These are phyloP conservation scores for Xylaria sp. DNA, from an alignment of 2,329 filamentous ascomycete species.

Conservation along the genomic window DNA sequence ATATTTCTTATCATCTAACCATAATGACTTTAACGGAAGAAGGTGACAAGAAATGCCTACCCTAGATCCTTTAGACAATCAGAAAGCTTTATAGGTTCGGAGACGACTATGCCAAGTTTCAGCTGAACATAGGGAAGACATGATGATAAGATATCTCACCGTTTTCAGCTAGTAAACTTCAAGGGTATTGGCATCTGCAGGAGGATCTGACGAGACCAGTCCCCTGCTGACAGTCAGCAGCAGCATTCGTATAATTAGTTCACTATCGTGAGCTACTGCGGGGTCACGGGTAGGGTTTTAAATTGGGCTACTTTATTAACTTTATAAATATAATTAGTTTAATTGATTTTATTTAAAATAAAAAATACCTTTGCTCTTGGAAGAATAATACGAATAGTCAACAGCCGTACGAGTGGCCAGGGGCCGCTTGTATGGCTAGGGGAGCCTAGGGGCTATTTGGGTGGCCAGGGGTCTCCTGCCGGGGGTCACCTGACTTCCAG, in stretches of 20 bases:
- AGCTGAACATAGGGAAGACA: not conserved
- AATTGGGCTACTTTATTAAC: no score
- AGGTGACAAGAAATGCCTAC: not conserved
- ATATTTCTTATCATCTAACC: not conserved
- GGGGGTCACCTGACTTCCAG: no score
- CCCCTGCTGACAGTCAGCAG: not conserved
- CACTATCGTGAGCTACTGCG: not conserved
- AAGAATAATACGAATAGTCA: no score
- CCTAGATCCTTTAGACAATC: not conserved
- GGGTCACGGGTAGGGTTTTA: not conserved
- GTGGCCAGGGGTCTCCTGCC: no score
- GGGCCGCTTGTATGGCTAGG: no score
- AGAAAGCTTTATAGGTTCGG: not conserved
- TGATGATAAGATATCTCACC: not conserved
- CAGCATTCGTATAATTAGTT: not conserved
- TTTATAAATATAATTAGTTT: no score
- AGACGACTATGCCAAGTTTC: not conserved
- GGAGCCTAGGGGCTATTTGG: no score
- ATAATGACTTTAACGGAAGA: not conserved
- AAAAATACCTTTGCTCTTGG: no score
- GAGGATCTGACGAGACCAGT: not conserved
- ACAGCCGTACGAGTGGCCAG: no score
- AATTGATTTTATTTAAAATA: no score
- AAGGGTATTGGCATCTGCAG: not conserved
- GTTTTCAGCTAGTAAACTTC: not conserved